Conservation (phyloP, 108 stramenopile genomes). For the Licmophora abbreviata region DNA sequence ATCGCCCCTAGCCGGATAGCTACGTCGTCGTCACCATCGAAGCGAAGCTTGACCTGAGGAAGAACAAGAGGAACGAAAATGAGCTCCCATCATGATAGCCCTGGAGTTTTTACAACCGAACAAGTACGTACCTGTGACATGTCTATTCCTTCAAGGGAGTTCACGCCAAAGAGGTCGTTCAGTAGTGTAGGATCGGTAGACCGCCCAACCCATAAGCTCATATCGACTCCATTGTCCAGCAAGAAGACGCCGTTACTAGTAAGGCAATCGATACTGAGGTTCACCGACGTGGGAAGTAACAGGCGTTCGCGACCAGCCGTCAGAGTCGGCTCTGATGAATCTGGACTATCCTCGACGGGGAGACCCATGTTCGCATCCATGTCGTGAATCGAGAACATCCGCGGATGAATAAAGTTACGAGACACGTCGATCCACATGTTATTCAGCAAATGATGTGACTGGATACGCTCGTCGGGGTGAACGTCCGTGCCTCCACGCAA, state of each 20-base stretch:
- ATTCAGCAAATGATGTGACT: conserved; percentile 61
- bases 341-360: conserved; percentile 23
- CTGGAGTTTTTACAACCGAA: too few relatives aligned
- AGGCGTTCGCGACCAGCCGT: conserved; percentile 69
- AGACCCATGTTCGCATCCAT: conserved; percentile 70
- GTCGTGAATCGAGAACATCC: conserved; percentile 91
- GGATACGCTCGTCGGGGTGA: conserved; percentile 90
- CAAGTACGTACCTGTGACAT: conserved; percentile 25
- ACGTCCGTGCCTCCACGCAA: conserved; percentile 95
- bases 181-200: conserved; percentile 68
- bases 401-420: conserved; percentile 85
- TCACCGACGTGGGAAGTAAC: conserved; percentile 66
- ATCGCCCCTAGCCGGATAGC: conserved; percentile 74
- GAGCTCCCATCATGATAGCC: not conserved
- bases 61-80: not conserved
- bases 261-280: conserved; percentile 76
- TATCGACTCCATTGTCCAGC: conserved; percentile 89
- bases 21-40: conserved; percentile 62
- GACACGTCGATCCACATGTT: conserved; percentile 79
- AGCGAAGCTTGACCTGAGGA: conserved; percentile 12
- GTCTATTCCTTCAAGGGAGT: conserved; percentile 81
- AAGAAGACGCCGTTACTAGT: conserved; percentile 83
- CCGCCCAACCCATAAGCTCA: conserved; percentile 94
- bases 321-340: conserved; percentile 21
- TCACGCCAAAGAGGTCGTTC: conserved; percentile 77